phyloP scores from a whole-genome alignment of 78 protist genomes.

The Guillardia theta region DNA sequence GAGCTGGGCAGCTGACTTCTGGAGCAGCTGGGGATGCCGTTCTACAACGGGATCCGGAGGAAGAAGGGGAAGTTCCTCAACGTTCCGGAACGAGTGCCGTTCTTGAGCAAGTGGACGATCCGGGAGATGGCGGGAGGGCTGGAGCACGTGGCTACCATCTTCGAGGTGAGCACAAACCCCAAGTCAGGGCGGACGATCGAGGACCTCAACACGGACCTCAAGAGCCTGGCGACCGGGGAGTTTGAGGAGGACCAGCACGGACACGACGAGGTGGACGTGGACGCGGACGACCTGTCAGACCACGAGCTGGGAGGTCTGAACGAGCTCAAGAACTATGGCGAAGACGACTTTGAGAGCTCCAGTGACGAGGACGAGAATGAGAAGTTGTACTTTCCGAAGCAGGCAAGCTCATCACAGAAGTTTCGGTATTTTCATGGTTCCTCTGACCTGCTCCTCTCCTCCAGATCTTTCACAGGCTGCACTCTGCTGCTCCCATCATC shows the following conservation, averaged over 20 bases:
- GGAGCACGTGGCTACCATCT: background rate
- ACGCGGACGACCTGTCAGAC: background rate
- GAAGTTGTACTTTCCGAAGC: background rate
- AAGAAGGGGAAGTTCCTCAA: background rate
- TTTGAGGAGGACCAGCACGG: background rate
- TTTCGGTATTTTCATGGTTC: too few relatives aligned
- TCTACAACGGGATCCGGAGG: background rate
- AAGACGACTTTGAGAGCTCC: too few relatives aligned
- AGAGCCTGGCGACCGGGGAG: background rate
- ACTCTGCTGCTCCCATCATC: background rate
- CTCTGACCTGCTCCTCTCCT: too few relatives aligned
- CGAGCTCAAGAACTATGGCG: background rate
- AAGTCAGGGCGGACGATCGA: too few relatives aligned
- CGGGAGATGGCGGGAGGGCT: background rate
- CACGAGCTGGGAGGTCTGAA: background rate
- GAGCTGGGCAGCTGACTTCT: background rate
- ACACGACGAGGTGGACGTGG: background rate
- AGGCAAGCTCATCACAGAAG: too few relatives aligned
- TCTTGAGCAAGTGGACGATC: background rate
- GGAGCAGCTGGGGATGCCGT: conserved; percentile 6
- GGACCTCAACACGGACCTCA: background rate
- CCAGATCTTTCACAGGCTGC: background rate
- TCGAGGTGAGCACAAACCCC: too few relatives aligned
- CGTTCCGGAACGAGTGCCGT: background rate
- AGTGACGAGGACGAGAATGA: background rate